phyloP scores from a whole-genome alignment of 371 early-diverging fungal genomes.

The Rozella allomycis region DNA sequence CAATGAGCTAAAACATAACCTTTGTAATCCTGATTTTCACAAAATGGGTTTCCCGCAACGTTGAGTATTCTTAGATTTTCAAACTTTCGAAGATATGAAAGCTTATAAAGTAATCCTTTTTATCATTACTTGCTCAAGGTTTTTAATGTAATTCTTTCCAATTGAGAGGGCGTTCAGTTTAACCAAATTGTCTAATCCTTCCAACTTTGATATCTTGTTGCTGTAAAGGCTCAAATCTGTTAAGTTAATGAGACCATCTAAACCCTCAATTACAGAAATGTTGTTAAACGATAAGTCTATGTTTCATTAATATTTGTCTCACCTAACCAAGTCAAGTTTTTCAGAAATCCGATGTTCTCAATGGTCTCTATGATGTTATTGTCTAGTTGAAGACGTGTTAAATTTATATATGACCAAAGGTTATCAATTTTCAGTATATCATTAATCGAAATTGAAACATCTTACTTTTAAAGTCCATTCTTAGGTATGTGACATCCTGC shows the following conservation, averaged over 20 bases:
- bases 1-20: conserved; percentile 22
- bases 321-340: conserved; percentile 30
- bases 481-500: conserved; percentile 10
- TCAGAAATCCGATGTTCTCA: conserved; percentile 21
- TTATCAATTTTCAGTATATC: conserved; percentile 34
- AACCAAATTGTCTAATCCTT: conserved; percentile 19
- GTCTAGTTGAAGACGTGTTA: conserved; percentile 30
- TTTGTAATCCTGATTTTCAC: conserved; percentile 20
- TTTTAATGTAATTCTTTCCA: conserved; percentile 22
- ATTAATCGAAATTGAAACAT: neutral
- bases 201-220: conserved; percentile 21
- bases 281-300: conserved; percentile 30
- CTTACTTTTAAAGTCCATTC: conserved; percentile 33
- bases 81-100: conserved; percentile 18
- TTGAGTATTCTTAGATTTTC: conserved; percentile 22
- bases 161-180: conserved; percentile 24
- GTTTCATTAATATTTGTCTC: neutral
- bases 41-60: conserved; percentile 18
- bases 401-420: conserved; percentile 23
- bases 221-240: conserved; percentile 20
- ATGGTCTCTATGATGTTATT: conserved; percentile 36
- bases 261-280: conserved; percentile 17
- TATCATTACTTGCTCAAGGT: conserved; percentile 6
- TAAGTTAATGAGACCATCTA: conserved; percentile 11
- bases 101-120: conserved; percentile 4